These are phyloP conservation scores for Trapa incisa DNA, from an alignment of 345 rosid species.

Conservation along the genomic window DNA sequence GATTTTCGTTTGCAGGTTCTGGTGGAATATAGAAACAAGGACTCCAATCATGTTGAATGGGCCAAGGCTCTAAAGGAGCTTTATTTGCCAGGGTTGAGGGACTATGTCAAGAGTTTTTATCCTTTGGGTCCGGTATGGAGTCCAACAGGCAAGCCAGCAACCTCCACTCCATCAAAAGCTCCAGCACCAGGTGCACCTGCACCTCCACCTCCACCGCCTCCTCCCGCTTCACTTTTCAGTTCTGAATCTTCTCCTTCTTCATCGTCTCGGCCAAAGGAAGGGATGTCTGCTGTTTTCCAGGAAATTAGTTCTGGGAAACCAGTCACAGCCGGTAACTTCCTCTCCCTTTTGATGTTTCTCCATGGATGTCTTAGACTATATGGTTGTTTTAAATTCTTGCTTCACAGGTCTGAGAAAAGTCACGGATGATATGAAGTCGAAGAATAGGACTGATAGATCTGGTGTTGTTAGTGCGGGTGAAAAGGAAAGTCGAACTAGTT, in stretches of 20 bases:
- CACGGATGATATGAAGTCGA: slow-evolving; percentile 86
- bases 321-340: slow-evolving; percentile 51
- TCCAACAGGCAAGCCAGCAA: slow-evolving; percentile 37
- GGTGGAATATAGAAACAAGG: slow-evolving; percentile 75
- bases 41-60: slow-evolving; percentile 89
- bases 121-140: slow-evolving; percentile 95
- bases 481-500: slow-evolving; percentile 35
- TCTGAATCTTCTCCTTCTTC: slow-evolving; percentile 48
- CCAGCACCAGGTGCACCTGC: slow-evolving; percentile 62
- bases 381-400: slow-evolving; percentile 6
- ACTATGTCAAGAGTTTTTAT: slow-evolving; percentile 73
- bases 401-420: slow-evolving; percentile 73
- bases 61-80: slow-evolving; percentile 90
- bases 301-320: slow-evolving; percentile 56
- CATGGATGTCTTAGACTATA: background rate
- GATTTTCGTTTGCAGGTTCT: slow-evolving; percentile 42
- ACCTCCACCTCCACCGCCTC: slow-evolving; percentile 91
- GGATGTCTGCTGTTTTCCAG: slow-evolving; percentile 94
- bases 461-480: slow-evolving; percentile 53
- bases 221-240: slow-evolving; percentile 60
- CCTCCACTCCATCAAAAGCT: slow-evolving; percentile 33
- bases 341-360: slow-evolving; percentile 5
- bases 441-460: slow-evolving; percentile 58
- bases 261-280: slow-evolving; percentile 64
- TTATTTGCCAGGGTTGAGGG: slow-evolving; percentile 79